A percentile compares a stretch with the other conserved stretches of the same genome.
These are phyloP conservation scores for Pythium angustatum DNA, from an alignment of 352 stramenopile species.

Conservation along the genomic window DNA sequence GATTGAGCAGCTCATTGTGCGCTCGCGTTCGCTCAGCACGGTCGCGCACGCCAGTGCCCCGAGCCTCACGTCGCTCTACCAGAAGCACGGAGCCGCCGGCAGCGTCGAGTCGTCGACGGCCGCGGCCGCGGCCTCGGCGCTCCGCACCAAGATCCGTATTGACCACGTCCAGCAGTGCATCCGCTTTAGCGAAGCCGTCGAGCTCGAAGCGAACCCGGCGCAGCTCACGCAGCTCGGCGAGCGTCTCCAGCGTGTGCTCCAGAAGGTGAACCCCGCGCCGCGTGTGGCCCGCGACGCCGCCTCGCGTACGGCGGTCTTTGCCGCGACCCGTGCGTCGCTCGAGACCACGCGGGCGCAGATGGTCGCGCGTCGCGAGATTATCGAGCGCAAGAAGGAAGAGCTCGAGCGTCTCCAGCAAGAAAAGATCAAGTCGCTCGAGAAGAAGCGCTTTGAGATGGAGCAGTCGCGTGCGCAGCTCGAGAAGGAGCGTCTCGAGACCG, in stretches of 20 bases:
- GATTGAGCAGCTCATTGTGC: slow-evolving; percentile 88
- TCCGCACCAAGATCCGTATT: slow-evolving; percentile 80
- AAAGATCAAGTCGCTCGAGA: slow-evolving; percentile 84
- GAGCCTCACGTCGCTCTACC: slow-evolving; percentile 67
- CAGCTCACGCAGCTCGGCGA: slow-evolving; percentile 76
- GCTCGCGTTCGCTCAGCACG: slow-evolving; percentile 68
- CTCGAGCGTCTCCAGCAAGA: slow-evolving; percentile 93
- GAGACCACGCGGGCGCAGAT: slow-evolving; percentile 82
- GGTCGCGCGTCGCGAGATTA: slow-evolving; percentile 91
- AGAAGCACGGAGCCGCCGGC: slow-evolving; percentile 42
- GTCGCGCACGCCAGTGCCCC: slow-evolving; percentile 61
- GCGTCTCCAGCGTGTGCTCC: slow-evolving; percentile 59
- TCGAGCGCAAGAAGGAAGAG: slow-evolving; percentile 97
- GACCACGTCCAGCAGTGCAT: slow-evolving; percentile 86
- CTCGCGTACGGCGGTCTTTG: slow-evolving; percentile 67
- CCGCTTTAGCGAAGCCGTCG: slow-evolving; percentile 78
- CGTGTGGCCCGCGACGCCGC: slow-evolving; percentile 23
- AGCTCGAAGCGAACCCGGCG: slow-evolving; percentile 74
- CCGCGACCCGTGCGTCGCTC: slow-evolving; percentile 61
- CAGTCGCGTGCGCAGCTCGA: slow-evolving; percentile 73
- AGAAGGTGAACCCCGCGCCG: slow-evolving; percentile 41
- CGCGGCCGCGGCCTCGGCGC: slow-evolving; percentile 41
- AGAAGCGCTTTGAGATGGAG: slow-evolving; percentile 79
- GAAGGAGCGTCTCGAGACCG: slow-evolving; percentile 67
- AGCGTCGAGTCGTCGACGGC: slow-evolving; percentile 57